Evolutionary conservation across 192 early-diverging fungal genomes (phyloP).

Genomic region (Dissophora globulifera): DNA sequence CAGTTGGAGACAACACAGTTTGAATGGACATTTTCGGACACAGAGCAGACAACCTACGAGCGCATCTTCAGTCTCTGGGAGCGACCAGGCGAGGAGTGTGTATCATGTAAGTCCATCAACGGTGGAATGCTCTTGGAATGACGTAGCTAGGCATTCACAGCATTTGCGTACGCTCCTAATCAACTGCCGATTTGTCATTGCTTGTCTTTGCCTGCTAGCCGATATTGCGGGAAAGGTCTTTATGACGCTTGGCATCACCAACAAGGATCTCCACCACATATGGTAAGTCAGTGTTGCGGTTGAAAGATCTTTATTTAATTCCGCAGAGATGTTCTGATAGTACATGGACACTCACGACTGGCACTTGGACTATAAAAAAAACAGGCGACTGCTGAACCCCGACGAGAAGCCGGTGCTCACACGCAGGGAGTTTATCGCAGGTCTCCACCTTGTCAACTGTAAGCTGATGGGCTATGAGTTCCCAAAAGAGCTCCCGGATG

Average conservation of each 20-base stretch:
- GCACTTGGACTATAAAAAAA: too few relatives aligned
- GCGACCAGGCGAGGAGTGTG: slow-evolving; percentile 46
- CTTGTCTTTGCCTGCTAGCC: slow-evolving; percentile 8
- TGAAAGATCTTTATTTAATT: neutral
- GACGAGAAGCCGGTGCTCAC: slow-evolving; percentile 17
- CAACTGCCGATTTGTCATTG: too few relatives aligned
- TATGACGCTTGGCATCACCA: slow-evolving; percentile 38
- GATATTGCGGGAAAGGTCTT: slow-evolving; percentile 50
- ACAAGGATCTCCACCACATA: slow-evolving; percentile 16
- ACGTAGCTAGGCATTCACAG: too few relatives aligned
- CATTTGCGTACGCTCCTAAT: too few relatives aligned
- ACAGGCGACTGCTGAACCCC: slow-evolving; percentile 40
- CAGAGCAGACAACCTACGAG: slow-evolving; percentile 34
- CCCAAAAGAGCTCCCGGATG: slow-evolving; percentile 39
- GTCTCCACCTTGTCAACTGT: slow-evolving; percentile 42
- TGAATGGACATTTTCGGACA: slow-evolving; percentile 49
- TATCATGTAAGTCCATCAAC: slow-evolving; percentile 16
- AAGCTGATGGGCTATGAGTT: slow-evolving; percentile 24
- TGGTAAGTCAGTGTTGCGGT: slow-evolving; percentile 16
- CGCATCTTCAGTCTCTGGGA: slow-evolving; percentile 47
- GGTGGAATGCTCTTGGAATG: too few relatives aligned
- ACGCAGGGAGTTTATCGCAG: slow-evolving; percentile 40
- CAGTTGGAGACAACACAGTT: slow-evolving; percentile 35
- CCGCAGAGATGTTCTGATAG: neutral
- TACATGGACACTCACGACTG: too few relatives aligned